Evolutionary conservation across 2,329 filamentous ascomycete species (phyloP).

Genomic region (Talaromyces pinophilus): DNA sequence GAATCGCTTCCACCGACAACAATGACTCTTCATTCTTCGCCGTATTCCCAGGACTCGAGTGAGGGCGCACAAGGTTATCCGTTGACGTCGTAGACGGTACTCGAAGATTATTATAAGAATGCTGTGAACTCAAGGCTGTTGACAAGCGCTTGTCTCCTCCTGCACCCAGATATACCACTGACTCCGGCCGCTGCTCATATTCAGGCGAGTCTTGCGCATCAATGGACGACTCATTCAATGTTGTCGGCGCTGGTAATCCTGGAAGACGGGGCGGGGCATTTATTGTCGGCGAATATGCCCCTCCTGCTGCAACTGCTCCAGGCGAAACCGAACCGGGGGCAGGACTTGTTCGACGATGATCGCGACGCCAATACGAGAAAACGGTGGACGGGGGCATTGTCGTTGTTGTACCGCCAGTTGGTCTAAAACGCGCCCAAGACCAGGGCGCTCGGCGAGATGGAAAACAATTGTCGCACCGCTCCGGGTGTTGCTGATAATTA

Average conservation of each 20-base stretch:
- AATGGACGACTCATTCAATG: slow-evolving; percentile 33
- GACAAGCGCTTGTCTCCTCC: slow-evolving; percentile 19
- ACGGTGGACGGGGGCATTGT: slow-evolving; percentile 41
- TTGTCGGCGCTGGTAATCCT: slow-evolving; percentile 34
- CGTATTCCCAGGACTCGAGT: slow-evolving; percentile 36
- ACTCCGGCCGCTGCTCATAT: not conserved
- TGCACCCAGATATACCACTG: not conserved
- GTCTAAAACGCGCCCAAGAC: not conserved
- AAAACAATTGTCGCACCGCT: slow-evolving; percentile 1
- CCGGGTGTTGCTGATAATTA: not conserved
- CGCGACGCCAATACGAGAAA: slow-evolving; percentile 45
- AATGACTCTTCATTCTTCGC: slow-evolving; percentile 28
- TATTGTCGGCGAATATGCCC: slow-evolving; percentile 21
- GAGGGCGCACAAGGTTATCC: slow-evolving; percentile 33
- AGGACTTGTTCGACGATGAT: slow-evolving; percentile 40
- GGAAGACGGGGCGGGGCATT: slow-evolving; percentile 38
- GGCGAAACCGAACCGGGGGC: slow-evolving; percentile 31
- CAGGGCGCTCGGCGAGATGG: not conserved
- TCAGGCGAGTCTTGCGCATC: slow-evolving; percentile 24
- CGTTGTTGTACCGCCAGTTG: not conserved
- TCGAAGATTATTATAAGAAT: slow-evolving; percentile 34
- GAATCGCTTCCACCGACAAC: slow-evolving; percentile 31
- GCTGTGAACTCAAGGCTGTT: slow-evolving; percentile 27
- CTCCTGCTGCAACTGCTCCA: slow-evolving; percentile 9
- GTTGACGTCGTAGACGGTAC: slow-evolving; percentile 29